Evolutionary conservation across 1,284 basidiomycete genomes (phyloP).

Genomic region (Moniliophthora roreri): DNA sequence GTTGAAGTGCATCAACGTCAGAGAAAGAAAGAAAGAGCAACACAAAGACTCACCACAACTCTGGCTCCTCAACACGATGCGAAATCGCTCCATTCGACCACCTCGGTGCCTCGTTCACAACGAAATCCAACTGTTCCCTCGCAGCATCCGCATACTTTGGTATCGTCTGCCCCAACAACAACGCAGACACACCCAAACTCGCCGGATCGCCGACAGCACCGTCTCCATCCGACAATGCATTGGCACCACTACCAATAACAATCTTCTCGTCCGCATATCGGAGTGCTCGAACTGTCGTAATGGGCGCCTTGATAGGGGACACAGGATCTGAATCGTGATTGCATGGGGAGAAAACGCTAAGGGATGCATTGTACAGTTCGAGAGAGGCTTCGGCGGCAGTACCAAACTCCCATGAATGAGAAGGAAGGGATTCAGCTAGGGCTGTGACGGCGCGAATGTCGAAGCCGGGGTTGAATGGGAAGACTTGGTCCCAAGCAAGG

Average conservation of each 20-base stretch:
- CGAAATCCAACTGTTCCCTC: slow-evolving; percentile 27
- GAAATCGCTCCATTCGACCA: slow-evolving; percentile 51
- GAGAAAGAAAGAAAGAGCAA: no score
- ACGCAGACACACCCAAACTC: slow-evolving; percentile 39
- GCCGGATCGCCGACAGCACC: slow-evolving; percentile 43
- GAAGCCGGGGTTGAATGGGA: slow-evolving; percentile 38
- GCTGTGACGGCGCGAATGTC: slow-evolving; percentile 31
- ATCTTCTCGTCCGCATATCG: slow-evolving; percentile 26
- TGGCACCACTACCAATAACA: slow-evolving; percentile 31
- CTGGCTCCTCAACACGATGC: slow-evolving; percentile 37
- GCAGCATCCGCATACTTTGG: slow-evolving; percentile 29
- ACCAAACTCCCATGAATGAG: slow-evolving; percentile 45
- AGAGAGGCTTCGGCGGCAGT: slow-evolving; percentile 38
- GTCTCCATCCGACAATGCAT: slow-evolving; percentile 32
- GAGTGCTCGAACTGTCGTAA: slow-evolving; percentile 20
- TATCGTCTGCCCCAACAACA: slow-evolving; percentile 33
- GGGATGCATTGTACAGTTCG: slow-evolving; percentile 36
- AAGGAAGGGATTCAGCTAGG: slow-evolving; percentile 32
- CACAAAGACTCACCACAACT: slow-evolving; percentile 38
- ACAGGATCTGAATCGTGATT: slow-evolving; percentile 31
- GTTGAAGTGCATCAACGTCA: no score
- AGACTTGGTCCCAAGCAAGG: not conserved
- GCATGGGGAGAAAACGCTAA: slow-evolving; percentile 30
- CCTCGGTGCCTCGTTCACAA: slow-evolving; percentile 40
- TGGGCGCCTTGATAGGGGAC: slow-evolving; percentile 14